These are phyloP conservation scores for Whalleya microplaca DNA, from an alignment of 2,329 filamentous ascomycete genomes.

Conservation along the genomic window DNA sequence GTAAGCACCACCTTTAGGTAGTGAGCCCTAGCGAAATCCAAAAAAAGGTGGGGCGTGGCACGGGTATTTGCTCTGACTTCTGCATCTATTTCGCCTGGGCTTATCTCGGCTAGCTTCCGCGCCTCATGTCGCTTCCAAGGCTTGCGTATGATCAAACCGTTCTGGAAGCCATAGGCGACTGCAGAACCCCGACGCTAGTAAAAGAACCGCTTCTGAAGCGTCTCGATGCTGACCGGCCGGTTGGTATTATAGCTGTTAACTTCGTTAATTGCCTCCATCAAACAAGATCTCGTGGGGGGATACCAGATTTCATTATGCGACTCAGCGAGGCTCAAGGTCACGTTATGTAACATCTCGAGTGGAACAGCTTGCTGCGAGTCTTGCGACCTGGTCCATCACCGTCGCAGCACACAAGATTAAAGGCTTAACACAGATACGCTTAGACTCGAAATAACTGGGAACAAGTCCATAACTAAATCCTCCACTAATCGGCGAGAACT, in stretches of 20 bases:
- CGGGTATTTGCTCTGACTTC: too few relatives aligned
- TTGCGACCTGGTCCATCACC: constrained; percentile 21
- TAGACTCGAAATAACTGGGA: not conserved
- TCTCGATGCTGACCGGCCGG: not conserved
- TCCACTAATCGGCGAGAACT: too few relatives aligned
- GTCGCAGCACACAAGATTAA: constrained; percentile 27
- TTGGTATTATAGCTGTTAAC: not conserved
- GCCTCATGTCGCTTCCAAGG: not conserved
- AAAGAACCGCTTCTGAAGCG: not conserved
- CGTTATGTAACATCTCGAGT: constrained; percentile 20
- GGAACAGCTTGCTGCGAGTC: constrained; percentile 12
- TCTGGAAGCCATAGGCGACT: not conserved
- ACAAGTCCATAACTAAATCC: not conserved
- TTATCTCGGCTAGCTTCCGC: not conserved
- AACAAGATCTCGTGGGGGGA: constrained; percentile 9
- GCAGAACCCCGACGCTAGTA: not conserved
- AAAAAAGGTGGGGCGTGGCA: too few relatives aligned
- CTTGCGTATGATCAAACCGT: not conserved
- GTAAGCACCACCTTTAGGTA: too few relatives aligned
- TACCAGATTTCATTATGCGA: constrained; percentile 6
- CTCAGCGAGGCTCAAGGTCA: constrained; percentile 5
- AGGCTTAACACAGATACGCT: constrained; percentile 7
- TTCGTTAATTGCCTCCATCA: too few relatives aligned
- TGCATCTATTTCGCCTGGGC: too few relatives aligned
- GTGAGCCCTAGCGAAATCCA: too few relatives aligned